Conservation (phyloP, 129 eudicot species). For the Flaveria bidentis region DNA sequence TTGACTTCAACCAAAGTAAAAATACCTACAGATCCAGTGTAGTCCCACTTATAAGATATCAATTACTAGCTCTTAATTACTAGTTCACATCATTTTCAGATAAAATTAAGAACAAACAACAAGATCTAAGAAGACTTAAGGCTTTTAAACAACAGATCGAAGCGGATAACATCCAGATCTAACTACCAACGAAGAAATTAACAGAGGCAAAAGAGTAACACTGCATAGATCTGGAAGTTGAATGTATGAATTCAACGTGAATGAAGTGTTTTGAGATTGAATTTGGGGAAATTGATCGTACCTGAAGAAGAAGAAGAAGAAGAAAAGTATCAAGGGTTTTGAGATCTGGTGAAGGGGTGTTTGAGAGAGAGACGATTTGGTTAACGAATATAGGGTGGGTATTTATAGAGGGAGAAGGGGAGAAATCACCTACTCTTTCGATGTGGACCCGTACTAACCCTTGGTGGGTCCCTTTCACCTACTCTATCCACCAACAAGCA, state of each 20-base stretch:
- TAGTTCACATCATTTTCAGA: too few species aligned
- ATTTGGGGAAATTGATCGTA: not conserved
- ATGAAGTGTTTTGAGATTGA: not conserved
- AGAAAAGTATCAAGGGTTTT: not conserved
- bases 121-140: not conserved
- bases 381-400: not conserved
- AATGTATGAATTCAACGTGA: not conserved
- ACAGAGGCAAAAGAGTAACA: not conserved
- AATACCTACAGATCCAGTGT: too few species aligned
- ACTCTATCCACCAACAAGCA: not conserved
- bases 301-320: not conserved
- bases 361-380: constrained; percentile 12
- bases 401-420: not conserved
- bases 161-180: constrained; percentile 14
- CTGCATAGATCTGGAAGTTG: not conserved
- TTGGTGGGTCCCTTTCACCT: constrained; percentile 15
- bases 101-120: too few species aligned
- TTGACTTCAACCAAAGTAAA: not conserved
- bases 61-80: not conserved
- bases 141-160: not conserved
- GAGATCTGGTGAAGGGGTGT: not conserved
- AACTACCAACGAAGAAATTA: not conserved
- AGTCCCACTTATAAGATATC: too few species aligned
- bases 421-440: not conserved
- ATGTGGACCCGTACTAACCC: constrained; percentile 23